Evolutionary conservation across 306 rosid genomes (phyloP), one percentile per base, ranked within the genome.

Genomic region (Dalbergia oliveri): DNA sequence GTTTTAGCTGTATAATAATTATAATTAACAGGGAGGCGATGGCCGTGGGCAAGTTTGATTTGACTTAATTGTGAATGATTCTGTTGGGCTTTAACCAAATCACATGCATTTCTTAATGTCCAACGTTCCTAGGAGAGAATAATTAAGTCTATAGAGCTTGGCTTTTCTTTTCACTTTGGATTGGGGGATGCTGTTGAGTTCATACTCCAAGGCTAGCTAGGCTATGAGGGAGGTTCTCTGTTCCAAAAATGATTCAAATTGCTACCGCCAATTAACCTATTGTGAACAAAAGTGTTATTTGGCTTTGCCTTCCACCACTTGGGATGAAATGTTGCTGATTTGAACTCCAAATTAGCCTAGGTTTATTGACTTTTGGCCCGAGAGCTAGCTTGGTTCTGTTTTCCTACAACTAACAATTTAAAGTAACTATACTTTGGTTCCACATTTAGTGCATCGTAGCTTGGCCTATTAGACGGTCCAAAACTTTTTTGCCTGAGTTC

Each of bases 51-150:
- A 62, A 65, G 78, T 76, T 79, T 83, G 26, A 60, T 84, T 85
- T 33, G 73, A 79, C 73, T 51, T 45, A 7, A 59, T 2, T 2
- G 1, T 51, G 86, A 77, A 58, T 84, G n/a, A n/a, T 83, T 77
- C 15, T 81, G 91, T 56, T 87, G 81, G 83, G 76, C 79, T 89
- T 89, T 83, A 81, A 76, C 84, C 83, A 76, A 75, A 85, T 89
- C 53, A 71, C 50, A 49, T 86, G 89, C 50, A 49, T 84, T 86
- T 81, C 61, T 81, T 80, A 13, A 59, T 12, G 62, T 66, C 49
- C 19, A 19, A 12, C 50, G 65, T 64, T 16, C 23, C 69, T n/a
- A 58, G 49, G 66, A 61, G 9, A 54, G 5, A n/a, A 14, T 53
- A n/a, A 54, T 54, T 54, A n/a, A 54, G 26, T 54, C n/a, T 54